Evolutionary conservation across 2,329 filamentous ascomycete genomes (phyloP), one percentile per base, ranked within the genome.

Genomic region (Fusarium euwallaceae): DNA sequence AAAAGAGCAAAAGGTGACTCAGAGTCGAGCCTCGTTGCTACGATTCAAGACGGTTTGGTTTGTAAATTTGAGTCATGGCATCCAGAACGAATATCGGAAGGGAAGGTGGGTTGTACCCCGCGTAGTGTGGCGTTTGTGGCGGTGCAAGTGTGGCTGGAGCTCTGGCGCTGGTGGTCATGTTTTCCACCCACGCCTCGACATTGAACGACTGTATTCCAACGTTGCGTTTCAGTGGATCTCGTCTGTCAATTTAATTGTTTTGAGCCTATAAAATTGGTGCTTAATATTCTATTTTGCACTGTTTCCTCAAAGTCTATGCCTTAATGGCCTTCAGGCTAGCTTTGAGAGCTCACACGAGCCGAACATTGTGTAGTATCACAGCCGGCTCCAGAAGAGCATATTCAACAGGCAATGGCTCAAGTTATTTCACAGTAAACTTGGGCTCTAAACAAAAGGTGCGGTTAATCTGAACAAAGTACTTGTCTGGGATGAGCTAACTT

Each of bases 21-120:
- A 73, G 67, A 32, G 60, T 74, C 53, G 66, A 72, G 76, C 71
- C 72, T 74, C 60, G 59, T 67, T 70, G 48, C 63, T 56, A 55
- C 56, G 66, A 62, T 74, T 67, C 68, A 65, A 68, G 51, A 32
- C 51, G 51, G 6, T 12, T 20, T 55, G 51, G 51, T n/a, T 55
- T 32, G 51, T 55, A 55, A 78, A 72, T 70, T 78, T 79, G 76
- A 79, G 78, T 79, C 78, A 79, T 43, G 39, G 56, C 66, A 61
- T 67, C 53, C 58, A 66, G 68, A 56, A 67, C 66, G 70, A 67
- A 59, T 27, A 66, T 73, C 71, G 71, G 72, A 74, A 70, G 66
- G 63, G 72, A 74, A 70, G 66, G 63, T 37, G 76, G 55, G 34
- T 32, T 55, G 51, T 55, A 55, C 51, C 51, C 51, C 51, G 51